These are phyloP conservation scores for Metschnikowia rubicola DNA, from an alignment of 805 yeast genomes.

Conservation along the genomic window DNA sequence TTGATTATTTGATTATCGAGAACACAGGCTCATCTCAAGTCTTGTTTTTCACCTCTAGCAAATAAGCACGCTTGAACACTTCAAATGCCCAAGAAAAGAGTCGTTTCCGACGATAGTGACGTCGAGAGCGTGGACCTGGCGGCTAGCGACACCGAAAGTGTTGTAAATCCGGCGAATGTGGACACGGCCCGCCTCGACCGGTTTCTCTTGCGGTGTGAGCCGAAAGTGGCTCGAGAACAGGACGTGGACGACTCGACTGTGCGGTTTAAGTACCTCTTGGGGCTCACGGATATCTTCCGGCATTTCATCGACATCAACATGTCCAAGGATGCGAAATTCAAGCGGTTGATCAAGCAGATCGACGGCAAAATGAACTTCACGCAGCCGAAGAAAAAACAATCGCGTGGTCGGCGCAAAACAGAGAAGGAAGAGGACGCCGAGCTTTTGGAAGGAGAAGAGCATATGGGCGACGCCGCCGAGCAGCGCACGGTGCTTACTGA, in stretches of 20 bases:
- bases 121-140: no score
- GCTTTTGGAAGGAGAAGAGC: constrained; percentile 76
- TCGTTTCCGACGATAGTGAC: no score
- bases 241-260: constrained; percentile 64
- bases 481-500: constrained; percentile 69
- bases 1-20: no score
- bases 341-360: constrained; percentile 52
- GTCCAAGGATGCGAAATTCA: constrained; percentile 70
- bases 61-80: no score
- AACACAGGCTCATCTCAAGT: no score
- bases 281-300: constrained; percentile 81
- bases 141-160: not conserved
- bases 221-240: constrained; percentile 51
- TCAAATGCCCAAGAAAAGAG: no score
- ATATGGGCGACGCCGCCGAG: constrained; percentile 50
- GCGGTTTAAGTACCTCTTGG: constrained; percentile 76
- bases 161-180: not conserved
- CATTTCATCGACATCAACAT: constrained; percentile 83
- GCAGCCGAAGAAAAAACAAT: constrained; percentile 21
- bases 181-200: constrained; percentile 7
- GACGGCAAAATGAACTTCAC: constrained; percentile 48
- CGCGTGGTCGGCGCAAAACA: constrained; percentile 70
- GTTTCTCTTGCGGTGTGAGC: constrained; percentile 36
- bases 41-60: no score
- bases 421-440: constrained; percentile 97